A percentile compares a stretch with the other conserved stretches of the same genome.
Conservation (phyloP, 257 asterid species). For the Verbascum thapsus region DNA sequence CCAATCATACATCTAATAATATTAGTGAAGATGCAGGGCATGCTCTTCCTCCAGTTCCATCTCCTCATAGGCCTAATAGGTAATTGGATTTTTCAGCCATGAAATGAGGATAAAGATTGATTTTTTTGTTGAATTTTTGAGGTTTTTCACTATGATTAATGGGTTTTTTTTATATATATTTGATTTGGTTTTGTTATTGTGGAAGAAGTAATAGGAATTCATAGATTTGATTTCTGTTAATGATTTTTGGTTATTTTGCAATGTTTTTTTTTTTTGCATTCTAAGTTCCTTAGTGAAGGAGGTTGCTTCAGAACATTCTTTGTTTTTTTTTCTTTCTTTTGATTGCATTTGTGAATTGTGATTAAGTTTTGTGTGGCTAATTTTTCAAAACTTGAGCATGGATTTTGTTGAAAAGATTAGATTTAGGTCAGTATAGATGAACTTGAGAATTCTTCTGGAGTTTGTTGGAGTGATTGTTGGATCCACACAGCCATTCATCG, state of each 20-base stretch:
- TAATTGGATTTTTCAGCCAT: slow-evolving; percentile 23
- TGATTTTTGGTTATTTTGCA: not conserved
- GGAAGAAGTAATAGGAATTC: slow-evolving; percentile 8
- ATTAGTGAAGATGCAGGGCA: slow-evolving; percentile 42
- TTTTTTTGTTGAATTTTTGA: slow-evolving; percentile 13
- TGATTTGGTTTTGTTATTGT: not conserved
- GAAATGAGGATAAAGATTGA: slow-evolving; percentile 10
- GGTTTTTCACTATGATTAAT: not conserved
- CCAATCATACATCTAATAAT: slow-evolving; percentile 18
- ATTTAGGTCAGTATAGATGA: no score
- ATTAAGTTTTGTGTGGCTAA: not conserved
- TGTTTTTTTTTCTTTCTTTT: not conserved
- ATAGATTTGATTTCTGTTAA: slow-evolving; percentile 27
- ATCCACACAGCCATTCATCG: slow-evolving; percentile 32
- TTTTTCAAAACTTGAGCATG: not conserved
- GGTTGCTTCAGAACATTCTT: slow-evolving; percentile 5
- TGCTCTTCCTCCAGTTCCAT: slow-evolving; percentile 52
- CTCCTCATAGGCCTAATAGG: slow-evolving; percentile 77
- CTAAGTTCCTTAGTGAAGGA: not conserved
- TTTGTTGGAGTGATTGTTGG: no score
- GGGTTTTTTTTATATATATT: slow-evolving; percentile 10
- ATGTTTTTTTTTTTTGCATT: no score
- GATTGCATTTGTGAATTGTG: not conserved
- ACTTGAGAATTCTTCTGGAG: slow-evolving; percentile 15
- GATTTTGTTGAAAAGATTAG: no score